phyloP scores from a whole-genome alignment of 192 early-diverging fungal species.

The Radiomyces spectabilis region DNA sequence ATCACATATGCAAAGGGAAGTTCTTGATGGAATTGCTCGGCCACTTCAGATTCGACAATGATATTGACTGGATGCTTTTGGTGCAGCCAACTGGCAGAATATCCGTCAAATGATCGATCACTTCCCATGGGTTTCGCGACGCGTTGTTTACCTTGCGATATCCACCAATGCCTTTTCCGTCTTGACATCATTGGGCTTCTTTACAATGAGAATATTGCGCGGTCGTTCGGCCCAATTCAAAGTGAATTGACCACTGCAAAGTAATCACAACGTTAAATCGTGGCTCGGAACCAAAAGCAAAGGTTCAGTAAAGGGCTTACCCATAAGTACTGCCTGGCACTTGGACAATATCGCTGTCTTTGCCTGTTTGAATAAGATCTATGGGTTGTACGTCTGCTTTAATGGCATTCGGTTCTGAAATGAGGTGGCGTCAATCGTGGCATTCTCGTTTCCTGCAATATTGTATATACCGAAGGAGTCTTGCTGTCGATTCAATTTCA shows the following conservation, averaged over 20 bases:
- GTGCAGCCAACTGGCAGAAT: conserved; percentile 54
- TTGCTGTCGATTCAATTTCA: no score
- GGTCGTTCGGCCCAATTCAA: conserved; percentile 58
- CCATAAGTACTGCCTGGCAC: conserved; percentile 43
- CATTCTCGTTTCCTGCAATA: no score
- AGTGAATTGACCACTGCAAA: conserved; percentile 37
- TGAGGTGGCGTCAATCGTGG: no score
- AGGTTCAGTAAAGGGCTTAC: conserved; percentile 8
- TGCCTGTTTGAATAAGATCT: conserved; percentile 14
- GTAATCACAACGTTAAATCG: not conserved
- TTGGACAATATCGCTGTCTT: conserved; percentile 36
- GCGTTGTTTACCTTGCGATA: conserved; percentile 41
- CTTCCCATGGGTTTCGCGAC: not conserved
- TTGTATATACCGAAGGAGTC: no score
- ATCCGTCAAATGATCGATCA: not conserved
- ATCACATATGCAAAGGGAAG: conserved; percentile 51
- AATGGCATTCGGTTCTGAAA: no score
- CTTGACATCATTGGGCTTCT: conserved; percentile 64
- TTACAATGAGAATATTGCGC: conserved; percentile 68
- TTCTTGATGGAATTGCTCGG: conserved; percentile 39
- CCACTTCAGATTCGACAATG: conserved; percentile 61
- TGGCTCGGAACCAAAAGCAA: not conserved
- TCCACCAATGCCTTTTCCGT: conserved; percentile 62
- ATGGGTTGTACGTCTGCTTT: no score
- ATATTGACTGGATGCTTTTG: conserved; percentile 57